Evolutionary conservation across 768 basidiomycete genomes (phyloP), one percentile per base, ranked within the genome.

Genomic region (Mycena polygramma): DNA sequence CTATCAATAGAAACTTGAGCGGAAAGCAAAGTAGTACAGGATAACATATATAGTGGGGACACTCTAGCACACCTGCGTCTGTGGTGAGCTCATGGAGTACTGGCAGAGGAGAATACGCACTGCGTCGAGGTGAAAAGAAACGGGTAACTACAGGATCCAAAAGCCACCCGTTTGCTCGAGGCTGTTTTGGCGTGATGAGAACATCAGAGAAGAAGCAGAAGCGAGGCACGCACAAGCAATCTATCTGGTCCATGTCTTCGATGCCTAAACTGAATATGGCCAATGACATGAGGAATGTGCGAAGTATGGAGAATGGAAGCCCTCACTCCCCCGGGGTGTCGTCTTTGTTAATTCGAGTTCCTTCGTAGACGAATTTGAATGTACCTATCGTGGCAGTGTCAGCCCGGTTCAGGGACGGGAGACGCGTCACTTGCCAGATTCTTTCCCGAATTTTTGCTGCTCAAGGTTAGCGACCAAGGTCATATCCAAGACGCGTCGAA

Each of bases 171-270:
- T 8, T 67, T 73, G 72, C 63, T 73, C 72, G 36, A 73, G 63
- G 57, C 72, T 73, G 51, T 52, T 41, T 36, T 54, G 2, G 20
- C 15, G 45, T 35, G 58, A 36, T 11, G 36, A 49, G 24, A 22
- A 24, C 26, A 58, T 52, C 41, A 57, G 57, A 51, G 11, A 48
- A 30, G 26, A 13, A 48, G 24, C 53, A 58, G 37, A 30, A 46
- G 4, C 15, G 46, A 46, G 30, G 35, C 8, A 70, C 72, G 52
- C 54, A 73, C 72, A 70, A 70, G 37, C 72, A 73, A 74, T 92
- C 91, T 57, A 92, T 86, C 67, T 84, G 80, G 74, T 92, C 91
- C 4, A 86, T 86, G 41, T 91, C 90, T 70, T 91, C 90, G 86
- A 92, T 88, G 0, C 77, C 83, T 17, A 84, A 71, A 89, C 72